phyloP scores from a whole-genome alignment of 176 grass and related monocot species.

The Thinopyrum elongatum region DNA sequence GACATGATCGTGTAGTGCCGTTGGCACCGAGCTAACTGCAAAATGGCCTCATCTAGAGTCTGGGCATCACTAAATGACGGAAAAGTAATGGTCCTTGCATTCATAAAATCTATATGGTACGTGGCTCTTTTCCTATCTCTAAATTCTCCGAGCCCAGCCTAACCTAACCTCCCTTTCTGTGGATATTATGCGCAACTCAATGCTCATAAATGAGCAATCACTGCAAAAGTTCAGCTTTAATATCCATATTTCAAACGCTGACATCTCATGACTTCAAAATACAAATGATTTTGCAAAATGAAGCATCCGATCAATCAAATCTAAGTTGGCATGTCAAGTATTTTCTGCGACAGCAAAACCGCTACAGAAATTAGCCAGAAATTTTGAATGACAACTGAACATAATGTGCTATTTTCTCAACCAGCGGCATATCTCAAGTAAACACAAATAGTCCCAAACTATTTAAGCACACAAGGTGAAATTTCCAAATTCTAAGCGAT shows the following conservation, averaged over 20 bases:
- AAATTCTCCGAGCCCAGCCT: constrained; percentile 19
- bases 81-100: constrained; percentile 36
- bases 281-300: neutral
- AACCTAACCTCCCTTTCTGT: neutral
- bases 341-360: neutral
- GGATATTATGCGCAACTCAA: neutral
- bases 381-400: neutral
- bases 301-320: neutral
- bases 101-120: constrained; percentile 44
- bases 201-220: neutral
- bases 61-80: constrained; percentile 14
- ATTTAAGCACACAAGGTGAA: neutral
- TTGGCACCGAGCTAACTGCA: constrained; percentile 25
- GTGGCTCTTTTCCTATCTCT: neutral
- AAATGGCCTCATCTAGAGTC: neutral
- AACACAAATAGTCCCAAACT: neutral
- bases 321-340: neutral
- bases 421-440: neutral
- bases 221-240: neutral
- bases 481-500: neutral
- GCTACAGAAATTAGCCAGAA: neutral
- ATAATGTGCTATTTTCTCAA: neutral
- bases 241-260: neutral
- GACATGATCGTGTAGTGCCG: constrained; percentile 3
- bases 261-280: neutral